Percentiles rank a stretch among this genome's conserved stretches.
Conservation (phyloP, 2,329 filamentous ascomycete species). For the Sarocladium brachiariae region DNA sequence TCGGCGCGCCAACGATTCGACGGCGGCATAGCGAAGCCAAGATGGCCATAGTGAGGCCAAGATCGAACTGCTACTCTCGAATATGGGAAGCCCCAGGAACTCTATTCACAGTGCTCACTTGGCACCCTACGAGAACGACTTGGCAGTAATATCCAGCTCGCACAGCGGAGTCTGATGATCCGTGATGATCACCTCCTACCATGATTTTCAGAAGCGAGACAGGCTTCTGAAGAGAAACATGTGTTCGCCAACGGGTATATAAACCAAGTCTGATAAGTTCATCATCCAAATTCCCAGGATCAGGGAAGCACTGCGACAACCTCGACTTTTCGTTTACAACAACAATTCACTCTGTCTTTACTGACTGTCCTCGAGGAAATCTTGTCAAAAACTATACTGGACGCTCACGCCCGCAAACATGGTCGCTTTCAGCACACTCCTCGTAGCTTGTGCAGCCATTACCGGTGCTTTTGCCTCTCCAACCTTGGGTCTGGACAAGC, state of each 20-base stretch:
- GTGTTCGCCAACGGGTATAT: neutral
- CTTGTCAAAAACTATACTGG: neutral
- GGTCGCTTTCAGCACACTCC: conserved; percentile 10
- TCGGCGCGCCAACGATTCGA: neutral
- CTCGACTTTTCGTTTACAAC: too few species aligned
- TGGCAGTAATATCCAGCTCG: conserved; percentile 1
- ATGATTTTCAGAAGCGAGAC: neutral
- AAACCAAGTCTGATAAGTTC: too few species aligned
- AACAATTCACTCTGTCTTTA: neutral
- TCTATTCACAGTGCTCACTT: neutral
- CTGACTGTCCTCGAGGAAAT: neutral
- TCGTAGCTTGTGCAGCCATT: conserved; percentile 9
- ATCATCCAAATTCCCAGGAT: too few species aligned
- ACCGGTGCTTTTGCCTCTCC: conserved; percentile 9
- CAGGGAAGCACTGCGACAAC: too few species aligned
- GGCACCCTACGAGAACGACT: neutral
- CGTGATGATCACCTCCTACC: neutral
- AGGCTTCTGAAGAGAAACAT: neutral
- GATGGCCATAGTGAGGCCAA: neutral
- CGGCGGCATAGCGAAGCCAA: neutral
- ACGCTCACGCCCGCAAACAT: neutral
- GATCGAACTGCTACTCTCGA: neutral
- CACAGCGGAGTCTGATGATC: conserved; percentile 7
- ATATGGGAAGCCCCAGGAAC: neutral
- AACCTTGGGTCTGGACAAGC: conserved; percentile 4